These are phyloP conservation scores for Solanum pennellii DNA, from an alignment of 257 asterid genomes.

Conservation along the genomic window DNA sequence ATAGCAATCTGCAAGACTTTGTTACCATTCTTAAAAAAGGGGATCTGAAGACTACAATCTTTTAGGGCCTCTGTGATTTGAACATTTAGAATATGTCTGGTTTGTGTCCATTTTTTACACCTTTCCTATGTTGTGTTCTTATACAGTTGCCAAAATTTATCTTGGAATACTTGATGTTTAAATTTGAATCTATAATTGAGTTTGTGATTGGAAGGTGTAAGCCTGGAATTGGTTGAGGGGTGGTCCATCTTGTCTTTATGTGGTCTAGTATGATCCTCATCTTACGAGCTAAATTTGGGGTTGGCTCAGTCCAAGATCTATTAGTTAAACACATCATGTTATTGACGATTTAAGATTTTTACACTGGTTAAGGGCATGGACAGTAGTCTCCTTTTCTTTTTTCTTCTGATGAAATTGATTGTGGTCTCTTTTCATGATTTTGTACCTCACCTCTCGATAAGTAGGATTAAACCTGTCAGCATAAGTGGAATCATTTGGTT, in stretches of 20 bases:
- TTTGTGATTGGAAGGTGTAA: not conserved
- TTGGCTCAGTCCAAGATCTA: not conserved
- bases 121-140: not conserved
- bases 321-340: not conserved
- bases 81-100: not conserved
- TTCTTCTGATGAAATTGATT: not conserved
- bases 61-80: not conserved
- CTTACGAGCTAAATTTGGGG: not conserved
- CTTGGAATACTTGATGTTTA: not conserved
- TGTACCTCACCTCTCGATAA: not conserved
- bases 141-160: not conserved
- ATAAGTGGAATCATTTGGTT: not conserved
- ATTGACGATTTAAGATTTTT: too few species aligned
- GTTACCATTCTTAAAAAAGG: not conserved
- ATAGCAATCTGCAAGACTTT: not conserved
- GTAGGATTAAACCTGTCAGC: not conserved
- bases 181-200: not conserved
- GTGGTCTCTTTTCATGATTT: not conserved
- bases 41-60: not conserved
- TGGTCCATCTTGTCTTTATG: not conserved
- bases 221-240: not conserved
- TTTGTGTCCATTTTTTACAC: not conserved
- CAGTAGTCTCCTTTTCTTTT: not conserved
- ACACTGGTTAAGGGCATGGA: not conserved
- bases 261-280: not conserved